phyloP scores from a whole-genome alignment of 2,329 filamentous ascomycete species.

The Clarireedia paspali region DNA sequence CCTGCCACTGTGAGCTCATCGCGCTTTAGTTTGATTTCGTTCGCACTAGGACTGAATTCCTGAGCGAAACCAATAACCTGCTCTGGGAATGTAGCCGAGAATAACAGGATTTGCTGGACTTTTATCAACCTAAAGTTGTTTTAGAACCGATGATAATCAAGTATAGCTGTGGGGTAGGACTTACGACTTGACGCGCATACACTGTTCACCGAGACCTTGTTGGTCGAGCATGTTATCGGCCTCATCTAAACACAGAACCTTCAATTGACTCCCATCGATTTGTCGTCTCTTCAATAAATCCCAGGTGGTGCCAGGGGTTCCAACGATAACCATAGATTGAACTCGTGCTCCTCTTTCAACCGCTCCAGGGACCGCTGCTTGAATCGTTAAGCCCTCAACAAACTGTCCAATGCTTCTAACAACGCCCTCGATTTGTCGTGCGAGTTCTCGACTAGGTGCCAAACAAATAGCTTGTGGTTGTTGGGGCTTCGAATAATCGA shows the following conservation, averaged over 20 bases:
- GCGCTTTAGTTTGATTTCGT: slow-evolving; percentile 79
- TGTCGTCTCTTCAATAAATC: slow-evolving; percentile 74
- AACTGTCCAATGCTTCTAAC: slow-evolving; percentile 78
- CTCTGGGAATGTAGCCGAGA: slow-evolving; percentile 93
- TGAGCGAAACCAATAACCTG: slow-evolving; percentile 78
- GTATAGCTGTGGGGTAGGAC: slow-evolving; percentile 27
- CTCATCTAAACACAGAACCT: slow-evolving; percentile 86
- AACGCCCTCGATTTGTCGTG: slow-evolving; percentile 86
- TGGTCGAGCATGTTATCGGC: slow-evolving; percentile 98
- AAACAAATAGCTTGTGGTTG: slow-evolving; percentile 81
- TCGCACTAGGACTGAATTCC: slow-evolving; percentile 77
- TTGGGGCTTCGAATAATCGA: slow-evolving; percentile 63
- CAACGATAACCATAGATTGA: slow-evolving; percentile 74
- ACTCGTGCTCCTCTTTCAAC: slow-evolving; percentile 62
- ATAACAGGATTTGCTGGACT: slow-evolving; percentile 79
- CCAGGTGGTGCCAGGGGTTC: slow-evolving; percentile 87
- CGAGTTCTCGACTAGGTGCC: slow-evolving; percentile 88
- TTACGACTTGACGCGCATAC: slow-evolving; percentile 78
- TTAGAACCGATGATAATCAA: slow-evolving; percentile 12
- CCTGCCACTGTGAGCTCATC: slow-evolving; percentile 93
- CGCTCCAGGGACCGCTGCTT: slow-evolving; percentile 75
- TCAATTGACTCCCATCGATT: slow-evolving; percentile 64
- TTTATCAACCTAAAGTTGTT: slow-evolving; percentile 52
- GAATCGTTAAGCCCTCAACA: slow-evolving; percentile 65
- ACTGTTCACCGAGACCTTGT: slow-evolving; percentile 92